Conservation (phyloP, 306 rosid species). For the Pterocarpus santalinus region DNA sequence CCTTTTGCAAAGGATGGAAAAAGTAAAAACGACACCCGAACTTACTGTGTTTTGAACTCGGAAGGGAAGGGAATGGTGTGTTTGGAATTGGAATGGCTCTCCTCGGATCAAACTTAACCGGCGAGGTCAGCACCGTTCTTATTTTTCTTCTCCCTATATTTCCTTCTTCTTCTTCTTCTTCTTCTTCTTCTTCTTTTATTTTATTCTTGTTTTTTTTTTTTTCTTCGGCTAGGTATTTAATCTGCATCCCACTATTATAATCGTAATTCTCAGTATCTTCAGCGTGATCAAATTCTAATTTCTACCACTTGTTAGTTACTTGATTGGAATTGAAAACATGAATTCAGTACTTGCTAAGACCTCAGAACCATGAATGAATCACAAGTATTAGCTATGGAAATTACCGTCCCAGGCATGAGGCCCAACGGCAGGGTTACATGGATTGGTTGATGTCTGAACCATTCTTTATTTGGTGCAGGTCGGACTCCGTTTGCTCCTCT, state of each 20-base stretch:
- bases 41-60: background rate
- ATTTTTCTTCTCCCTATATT: background rate
- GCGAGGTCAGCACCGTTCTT: conserved; percentile 65
- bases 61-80: conserved; percentile 20
- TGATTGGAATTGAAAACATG: background rate
- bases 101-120: conserved; percentile 71
- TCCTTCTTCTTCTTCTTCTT: background rate
- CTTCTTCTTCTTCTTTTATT: background rate
- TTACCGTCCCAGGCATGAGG: background rate
- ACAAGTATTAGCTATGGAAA: conserved; percentile 9
- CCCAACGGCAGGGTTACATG: too few relatives aligned
- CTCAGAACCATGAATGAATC: background rate
- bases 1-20: background rate
- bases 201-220: background rate
- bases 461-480: conserved; percentile 58
- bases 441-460: conserved; percentile 19
- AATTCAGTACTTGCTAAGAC: background rate
- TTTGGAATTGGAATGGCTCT: conserved; percentile 64
- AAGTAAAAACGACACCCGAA: background rate
- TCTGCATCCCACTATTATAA: background rate
- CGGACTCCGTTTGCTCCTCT: conserved; percentile 85
- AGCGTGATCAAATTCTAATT: conserved; percentile 21
- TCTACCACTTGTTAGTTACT: background rate
- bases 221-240: conserved; percentile 42
- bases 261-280: background rate